These are phyloP conservation scores for Sclerotinia minor DNA, from an alignment of 2,329 filamentous ascomycete genomes.

Conservation along the genomic window DNA sequence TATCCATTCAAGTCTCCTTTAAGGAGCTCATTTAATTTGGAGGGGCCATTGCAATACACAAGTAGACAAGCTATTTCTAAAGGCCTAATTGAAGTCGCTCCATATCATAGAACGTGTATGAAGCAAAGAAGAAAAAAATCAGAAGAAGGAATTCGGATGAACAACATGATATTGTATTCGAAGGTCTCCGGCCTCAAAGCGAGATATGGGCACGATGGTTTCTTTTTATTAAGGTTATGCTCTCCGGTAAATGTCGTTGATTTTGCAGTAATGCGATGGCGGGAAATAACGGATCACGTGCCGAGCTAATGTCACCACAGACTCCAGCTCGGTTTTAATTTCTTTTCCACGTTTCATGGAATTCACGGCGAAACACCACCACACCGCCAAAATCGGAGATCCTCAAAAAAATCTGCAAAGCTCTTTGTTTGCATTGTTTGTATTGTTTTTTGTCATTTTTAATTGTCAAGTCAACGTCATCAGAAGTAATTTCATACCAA, in stretches of 20 bases:
- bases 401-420: neutral
- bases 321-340: slow-evolving; percentile 9
- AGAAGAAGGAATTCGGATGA: neutral
- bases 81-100: neutral
- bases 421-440: neutral
- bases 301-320: neutral
- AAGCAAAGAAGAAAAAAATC: too few relatives aligned
- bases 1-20: neutral
- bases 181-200: neutral
- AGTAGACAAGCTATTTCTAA: neutral
- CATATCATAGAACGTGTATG: neutral
- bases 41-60: neutral
- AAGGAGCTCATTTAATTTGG: neutral
- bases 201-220: neutral
- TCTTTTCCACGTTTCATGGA: slow-evolving; percentile 8
- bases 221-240: neutral
- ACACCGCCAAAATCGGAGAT: neutral
- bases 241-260: neutral
- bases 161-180: neutral
- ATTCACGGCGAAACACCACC: slow-evolving; percentile 6
- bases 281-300: neutral
- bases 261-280: neutral
- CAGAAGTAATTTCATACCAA: neutral
- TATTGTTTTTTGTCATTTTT: too few relatives aligned
- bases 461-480: neutral